phyloP scores from a whole-genome alignment of 2,329 filamentous ascomycete species.

The Colletotrichum tanaceti region DNA sequence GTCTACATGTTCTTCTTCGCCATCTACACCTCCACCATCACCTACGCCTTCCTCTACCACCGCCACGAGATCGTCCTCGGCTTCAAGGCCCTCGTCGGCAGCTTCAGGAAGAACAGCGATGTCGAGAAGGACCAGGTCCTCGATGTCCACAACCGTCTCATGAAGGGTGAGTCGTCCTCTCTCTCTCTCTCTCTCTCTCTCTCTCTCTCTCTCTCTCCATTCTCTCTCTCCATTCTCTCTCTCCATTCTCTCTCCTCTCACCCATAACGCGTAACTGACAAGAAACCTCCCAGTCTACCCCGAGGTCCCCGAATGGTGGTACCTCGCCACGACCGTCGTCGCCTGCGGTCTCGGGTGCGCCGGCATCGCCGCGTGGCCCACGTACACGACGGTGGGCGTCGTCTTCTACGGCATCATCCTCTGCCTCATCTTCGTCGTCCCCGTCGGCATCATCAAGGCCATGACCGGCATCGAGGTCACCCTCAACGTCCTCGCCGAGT shows the following conservation, averaged over 20 bases:
- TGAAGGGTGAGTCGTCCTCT: conserved; percentile 45
- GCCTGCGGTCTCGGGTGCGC: conserved; percentile 60
- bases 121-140: conserved; percentile 50
- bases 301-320: conserved; percentile 68
- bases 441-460: conserved; percentile 64
- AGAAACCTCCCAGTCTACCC: too few species aligned
- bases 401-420: conserved; percentile 64
- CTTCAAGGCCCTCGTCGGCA: conserved; percentile 59
- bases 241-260: too few species aligned
- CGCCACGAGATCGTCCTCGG: conserved; percentile 62
- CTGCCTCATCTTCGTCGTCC: conserved; percentile 63
- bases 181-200: too few species aligned
- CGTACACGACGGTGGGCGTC: conserved; percentile 62
- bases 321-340: conserved; percentile 54
- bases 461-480: conserved; percentile 65
- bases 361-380: conserved; percentile 61
- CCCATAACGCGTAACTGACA: too few species aligned
- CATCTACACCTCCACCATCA: conserved; percentile 64
- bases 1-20: conserved; percentile 68
- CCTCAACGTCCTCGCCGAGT: conserved; percentile 65
- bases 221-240: too few species aligned
- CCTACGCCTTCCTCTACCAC: conserved; percentile 64
- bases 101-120: conserved; percentile 56
- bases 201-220: too few species aligned
- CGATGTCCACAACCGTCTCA: conserved; percentile 62